Percentiles rank a stretch among this genome's conserved stretches.
These are phyloP conservation scores for Discostella stelligeroides DNA, from an alignment of 108 stramenopile species.

Conservation along the genomic window DNA sequence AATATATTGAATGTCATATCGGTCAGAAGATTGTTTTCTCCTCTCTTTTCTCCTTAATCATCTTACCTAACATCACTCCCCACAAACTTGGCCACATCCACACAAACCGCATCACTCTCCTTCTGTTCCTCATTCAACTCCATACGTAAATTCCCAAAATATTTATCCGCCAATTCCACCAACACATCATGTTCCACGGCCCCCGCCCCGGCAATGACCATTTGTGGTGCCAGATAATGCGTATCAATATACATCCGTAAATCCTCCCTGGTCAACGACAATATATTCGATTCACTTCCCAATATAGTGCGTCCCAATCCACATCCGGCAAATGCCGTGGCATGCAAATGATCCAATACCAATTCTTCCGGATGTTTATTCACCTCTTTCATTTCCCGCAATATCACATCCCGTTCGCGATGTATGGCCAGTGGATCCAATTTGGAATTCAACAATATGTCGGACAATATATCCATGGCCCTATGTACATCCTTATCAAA, in stretches of 20 bases:
- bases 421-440: conserved; percentile 89
- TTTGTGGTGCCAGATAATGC: conserved; percentile 98
- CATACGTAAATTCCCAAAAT: conserved; percentile 88
- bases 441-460: conserved; percentile 92
- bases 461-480: conserved; percentile 96
- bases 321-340: conserved; percentile 93
- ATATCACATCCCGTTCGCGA: conserved; percentile 97
- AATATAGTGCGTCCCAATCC: conserved; percentile 97
- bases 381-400: conserved; percentile 99
- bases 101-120: conserved; percentile 73
- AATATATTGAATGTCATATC: too few species aligned
- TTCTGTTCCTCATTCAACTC: conserved; percentile 61
- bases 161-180: conserved; percentile 85
- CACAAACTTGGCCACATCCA: conserved; percentile 94
- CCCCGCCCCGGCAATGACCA: conserved; percentile 98
- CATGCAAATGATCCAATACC: conserved; percentile 97
- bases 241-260: conserved; percentile 92
- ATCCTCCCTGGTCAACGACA: conserved; percentile 78
- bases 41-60: conserved; percentile 13
- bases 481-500: conserved; percentile 93
- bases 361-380: conserved; percentile 98
- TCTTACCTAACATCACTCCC: conserved; percentile 92
- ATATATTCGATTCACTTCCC: conserved; percentile 95
- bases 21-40: too few species aligned
- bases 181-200: conserved; percentile 91